Conservation (phyloP, 805 yeast species). For the Lachancea fermentati region DNA sequence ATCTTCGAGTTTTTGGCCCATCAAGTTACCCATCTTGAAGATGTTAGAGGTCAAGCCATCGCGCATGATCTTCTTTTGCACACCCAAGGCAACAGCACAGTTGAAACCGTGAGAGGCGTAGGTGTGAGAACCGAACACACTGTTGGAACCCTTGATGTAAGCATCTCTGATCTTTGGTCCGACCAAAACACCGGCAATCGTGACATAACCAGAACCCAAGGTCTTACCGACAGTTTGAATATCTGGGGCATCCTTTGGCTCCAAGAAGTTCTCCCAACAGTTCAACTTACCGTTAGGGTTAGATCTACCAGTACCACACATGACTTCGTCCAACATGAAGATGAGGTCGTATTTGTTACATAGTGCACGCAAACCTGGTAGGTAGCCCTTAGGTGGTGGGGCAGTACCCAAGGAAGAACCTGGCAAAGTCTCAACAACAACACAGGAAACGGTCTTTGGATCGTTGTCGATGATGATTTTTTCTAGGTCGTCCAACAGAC, state of each 20-base stretch:
- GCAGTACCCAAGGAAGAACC: slow-evolving; percentile 44
- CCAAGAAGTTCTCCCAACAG: slow-evolving; percentile 43
- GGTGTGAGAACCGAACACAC: slow-evolving; percentile 44
- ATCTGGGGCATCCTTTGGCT: slow-evolving; percentile 39
- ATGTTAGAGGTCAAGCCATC: slow-evolving; percentile 38
- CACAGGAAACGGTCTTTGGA: slow-evolving; percentile 39
- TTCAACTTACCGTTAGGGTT: slow-evolving; percentile 38
- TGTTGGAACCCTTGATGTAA: slow-evolving; percentile 37
- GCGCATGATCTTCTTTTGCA: slow-evolving; percentile 37
- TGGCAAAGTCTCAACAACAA: slow-evolving; percentile 41
- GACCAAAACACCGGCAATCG: slow-evolving; percentile 42
- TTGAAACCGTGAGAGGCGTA: slow-evolving; percentile 45
- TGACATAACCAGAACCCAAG: slow-evolving; percentile 44
- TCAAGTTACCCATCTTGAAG: slow-evolving; percentile 37
- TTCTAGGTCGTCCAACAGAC: slow-evolving; percentile 39
- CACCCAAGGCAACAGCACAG: slow-evolving; percentile 42
- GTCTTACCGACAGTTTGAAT: slow-evolving; percentile 45
- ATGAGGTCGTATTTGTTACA: slow-evolving; percentile 48
- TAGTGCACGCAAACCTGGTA: slow-evolving; percentile 41
- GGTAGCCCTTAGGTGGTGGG: slow-evolving; percentile 41
- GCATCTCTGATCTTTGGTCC: slow-evolving; percentile 37
- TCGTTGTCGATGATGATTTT: slow-evolving; percentile 38
- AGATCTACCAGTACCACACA: slow-evolving; percentile 52
- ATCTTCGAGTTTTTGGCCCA: slow-evolving; percentile 36
- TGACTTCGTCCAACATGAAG: slow-evolving; percentile 48